Percentiles rank a stretch among this genome's conserved stretches.
Conservation (phyloP, 345 rosid genomes). For the Pugionium cornutum region DNA sequence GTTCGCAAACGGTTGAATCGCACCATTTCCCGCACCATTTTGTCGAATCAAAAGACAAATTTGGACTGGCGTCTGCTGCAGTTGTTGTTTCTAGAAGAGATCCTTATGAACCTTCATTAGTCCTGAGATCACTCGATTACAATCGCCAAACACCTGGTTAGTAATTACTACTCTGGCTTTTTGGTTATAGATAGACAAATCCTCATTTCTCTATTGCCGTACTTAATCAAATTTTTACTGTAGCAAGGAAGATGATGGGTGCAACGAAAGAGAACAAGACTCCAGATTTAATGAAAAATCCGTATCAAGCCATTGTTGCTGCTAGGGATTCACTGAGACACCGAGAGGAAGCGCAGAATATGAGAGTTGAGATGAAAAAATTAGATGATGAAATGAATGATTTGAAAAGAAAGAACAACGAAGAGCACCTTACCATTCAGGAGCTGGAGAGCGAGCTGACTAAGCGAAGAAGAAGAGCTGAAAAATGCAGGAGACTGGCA, state of each 20-base stretch:
- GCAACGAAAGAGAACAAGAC: constrained; percentile 69
- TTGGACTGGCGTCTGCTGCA: constrained; percentile 89
- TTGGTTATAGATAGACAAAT: not conserved
- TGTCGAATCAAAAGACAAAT: constrained; percentile 55
- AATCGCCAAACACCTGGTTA: constrained; percentile 67
- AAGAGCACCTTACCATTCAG: constrained; percentile 67
- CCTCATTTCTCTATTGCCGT: not conserved
- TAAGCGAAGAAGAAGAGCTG: constrained; percentile 83
- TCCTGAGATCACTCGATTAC: constrained; percentile 60
- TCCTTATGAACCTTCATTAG: constrained; percentile 52
- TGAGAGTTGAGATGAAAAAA: constrained; percentile 59
- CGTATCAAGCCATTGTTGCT: constrained; percentile 77
- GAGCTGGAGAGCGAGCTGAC: constrained; percentile 71
- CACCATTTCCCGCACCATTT: constrained; percentile 88
- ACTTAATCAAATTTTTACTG: not conserved
- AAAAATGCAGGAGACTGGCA: constrained; percentile 89
- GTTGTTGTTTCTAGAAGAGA: constrained; percentile 63
- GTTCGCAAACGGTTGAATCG: constrained; percentile 69
- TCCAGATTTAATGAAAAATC: constrained; percentile 57
- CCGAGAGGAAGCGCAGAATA: constrained; percentile 68
- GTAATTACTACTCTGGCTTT: constrained; percentile 29
- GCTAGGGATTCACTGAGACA: constrained; percentile 83
- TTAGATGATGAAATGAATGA: constrained; percentile 66
- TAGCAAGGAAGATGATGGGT: constrained; percentile 51
- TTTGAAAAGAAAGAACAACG: constrained; percentile 56